Conservation (phyloP, 495 filamentous ascomycete genomes). For the Aeminium ludgeri region DNA sequence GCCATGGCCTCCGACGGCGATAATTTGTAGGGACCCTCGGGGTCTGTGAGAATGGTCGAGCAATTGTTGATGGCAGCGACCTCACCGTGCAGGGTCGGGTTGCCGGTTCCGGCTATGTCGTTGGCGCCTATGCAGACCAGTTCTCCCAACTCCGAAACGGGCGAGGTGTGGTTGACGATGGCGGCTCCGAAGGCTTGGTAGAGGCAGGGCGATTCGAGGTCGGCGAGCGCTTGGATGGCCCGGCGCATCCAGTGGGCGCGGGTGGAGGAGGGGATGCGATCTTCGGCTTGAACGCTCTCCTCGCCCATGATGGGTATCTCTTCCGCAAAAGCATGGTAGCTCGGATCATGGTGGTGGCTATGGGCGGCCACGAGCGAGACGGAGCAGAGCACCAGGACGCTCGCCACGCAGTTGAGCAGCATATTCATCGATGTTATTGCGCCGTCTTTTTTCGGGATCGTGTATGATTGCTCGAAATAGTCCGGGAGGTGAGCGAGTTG, state of each 20-base stretch:
- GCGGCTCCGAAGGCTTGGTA: slow-evolving; percentile 35
- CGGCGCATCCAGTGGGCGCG: slow-evolving; percentile 11
- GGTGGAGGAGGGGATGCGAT: too few relatives aligned
- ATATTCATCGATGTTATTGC: too few relatives aligned
- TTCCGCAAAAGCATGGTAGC: too few relatives aligned
- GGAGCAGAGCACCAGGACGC: too few relatives aligned
- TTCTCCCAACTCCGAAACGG: slow-evolving; percentile 23
- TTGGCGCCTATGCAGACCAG: slow-evolving; percentile 34
- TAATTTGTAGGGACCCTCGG: slow-evolving; percentile 27
- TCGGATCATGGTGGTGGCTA: too few relatives aligned
- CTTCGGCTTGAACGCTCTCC: too few relatives aligned
- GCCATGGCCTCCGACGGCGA: slow-evolving; percentile 23
- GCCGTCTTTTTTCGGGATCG: too few relatives aligned
- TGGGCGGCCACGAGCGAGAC: too few relatives aligned
- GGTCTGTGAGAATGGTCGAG: slow-evolving; percentile 26
- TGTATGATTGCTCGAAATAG: too few relatives aligned
- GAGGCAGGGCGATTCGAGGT: slow-evolving; percentile 30
- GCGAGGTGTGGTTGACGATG: slow-evolving; percentile 36
- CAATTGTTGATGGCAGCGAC: slow-evolving; percentile 39
- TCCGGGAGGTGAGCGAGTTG: too few relatives aligned
- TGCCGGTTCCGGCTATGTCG: slow-evolving; percentile 22
- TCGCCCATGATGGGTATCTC: too few relatives aligned
- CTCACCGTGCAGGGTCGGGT: slow-evolving; percentile 36
- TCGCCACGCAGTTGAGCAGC: too few relatives aligned
- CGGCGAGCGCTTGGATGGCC: slow-evolving; percentile 29